A percentile compares a stretch with the other conserved stretches of the same genome.
Evolutionary conservation across 257 asterid genomes (phyloP).

Genomic region (Misopates orontium): DNA sequence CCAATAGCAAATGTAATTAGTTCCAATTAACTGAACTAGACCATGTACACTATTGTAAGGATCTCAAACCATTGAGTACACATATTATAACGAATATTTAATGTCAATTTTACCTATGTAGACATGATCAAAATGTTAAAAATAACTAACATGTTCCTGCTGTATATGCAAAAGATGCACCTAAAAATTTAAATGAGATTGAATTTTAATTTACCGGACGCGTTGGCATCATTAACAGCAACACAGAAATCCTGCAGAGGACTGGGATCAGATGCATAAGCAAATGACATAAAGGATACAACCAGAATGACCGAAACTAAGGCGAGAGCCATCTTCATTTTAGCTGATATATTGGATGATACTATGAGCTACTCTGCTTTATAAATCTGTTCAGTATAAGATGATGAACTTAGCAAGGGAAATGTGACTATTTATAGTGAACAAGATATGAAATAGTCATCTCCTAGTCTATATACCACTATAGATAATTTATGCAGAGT

Average conservation of each 20-base stretch:
- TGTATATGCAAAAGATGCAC: too few species aligned
- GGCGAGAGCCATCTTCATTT: slow-evolving; percentile 12
- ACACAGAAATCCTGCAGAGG: slow-evolving; percentile 20
- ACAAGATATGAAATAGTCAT: slow-evolving; percentile 6
- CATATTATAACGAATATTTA: too few species aligned
- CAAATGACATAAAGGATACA: background rate
- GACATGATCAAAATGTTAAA: too few species aligned
- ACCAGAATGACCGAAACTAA: slow-evolving; percentile 6
- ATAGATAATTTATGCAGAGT: background rate
- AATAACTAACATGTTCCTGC: too few species aligned
- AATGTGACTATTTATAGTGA: background rate
- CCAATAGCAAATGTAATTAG: too few species aligned
- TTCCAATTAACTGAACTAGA: too few species aligned
- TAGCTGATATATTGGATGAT: background rate
- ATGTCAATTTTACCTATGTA: too few species aligned
- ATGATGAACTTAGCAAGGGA: slow-evolving; percentile 1
- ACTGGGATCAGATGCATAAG: slow-evolving; percentile 17
- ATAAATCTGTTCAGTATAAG: background rate
- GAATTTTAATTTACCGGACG: background rate
- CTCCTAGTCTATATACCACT: slow-evolving; percentile 2
- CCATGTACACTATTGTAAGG: too few species aligned
- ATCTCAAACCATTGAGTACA: too few species aligned
- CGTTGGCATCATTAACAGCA: slow-evolving; percentile 17
- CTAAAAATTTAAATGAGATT: background rate
- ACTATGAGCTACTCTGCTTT: background rate